A percentile compares a stretch with the other conserved stretches of the same genome.
Evolutionary conservation across 352 stramenopile genomes (phyloP).

Genomic region (Elongisporangium anandrum): DNA sequence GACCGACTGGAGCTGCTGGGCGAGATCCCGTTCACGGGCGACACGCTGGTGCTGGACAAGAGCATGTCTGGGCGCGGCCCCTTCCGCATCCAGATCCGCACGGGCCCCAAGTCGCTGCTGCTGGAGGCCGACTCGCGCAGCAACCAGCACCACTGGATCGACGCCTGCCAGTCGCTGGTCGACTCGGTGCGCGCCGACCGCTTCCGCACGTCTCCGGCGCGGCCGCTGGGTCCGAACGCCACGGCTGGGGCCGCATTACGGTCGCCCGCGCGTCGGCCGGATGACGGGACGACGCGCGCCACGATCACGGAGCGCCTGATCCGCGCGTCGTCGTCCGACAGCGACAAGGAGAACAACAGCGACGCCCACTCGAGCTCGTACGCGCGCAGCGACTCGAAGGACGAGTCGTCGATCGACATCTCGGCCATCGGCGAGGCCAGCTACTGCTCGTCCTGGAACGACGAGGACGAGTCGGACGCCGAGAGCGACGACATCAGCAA

Average conservation of each 20-base stretch:
- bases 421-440: constrained; percentile 13
- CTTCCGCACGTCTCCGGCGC: neutral
- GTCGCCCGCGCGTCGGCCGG: neutral
- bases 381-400: constrained; percentile 16
- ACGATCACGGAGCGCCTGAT: neutral
- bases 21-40: constrained; percentile 56
- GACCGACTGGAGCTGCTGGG: constrained; percentile 78
- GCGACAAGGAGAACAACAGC: constrained; percentile 7
- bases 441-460: constrained; percentile 18
- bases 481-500: constrained; percentile 11
- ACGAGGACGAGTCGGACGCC: constrained; percentile 15
- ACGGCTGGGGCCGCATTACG: neutral
- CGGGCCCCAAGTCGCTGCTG: constrained; percentile 45
- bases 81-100: constrained; percentile 69
- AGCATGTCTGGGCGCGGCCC: constrained; percentile 44
- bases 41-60: constrained; percentile 75
- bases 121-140: constrained; percentile 65
- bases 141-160: constrained; percentile 65
- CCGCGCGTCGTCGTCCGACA: constrained; percentile 4
- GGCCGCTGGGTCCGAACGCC: neutral
- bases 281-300: neutral
- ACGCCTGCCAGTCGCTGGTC: constrained; percentile 60
- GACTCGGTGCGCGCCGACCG: constrained; percentile 49
- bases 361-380: constrained; percentile 11
- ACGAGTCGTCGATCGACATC: constrained; percentile 14